These are phyloP conservation scores for Papiliotrema nemorosa DNA, from an alignment of 1,284 basidiomycete genomes.

Conservation along the genomic window DNA sequence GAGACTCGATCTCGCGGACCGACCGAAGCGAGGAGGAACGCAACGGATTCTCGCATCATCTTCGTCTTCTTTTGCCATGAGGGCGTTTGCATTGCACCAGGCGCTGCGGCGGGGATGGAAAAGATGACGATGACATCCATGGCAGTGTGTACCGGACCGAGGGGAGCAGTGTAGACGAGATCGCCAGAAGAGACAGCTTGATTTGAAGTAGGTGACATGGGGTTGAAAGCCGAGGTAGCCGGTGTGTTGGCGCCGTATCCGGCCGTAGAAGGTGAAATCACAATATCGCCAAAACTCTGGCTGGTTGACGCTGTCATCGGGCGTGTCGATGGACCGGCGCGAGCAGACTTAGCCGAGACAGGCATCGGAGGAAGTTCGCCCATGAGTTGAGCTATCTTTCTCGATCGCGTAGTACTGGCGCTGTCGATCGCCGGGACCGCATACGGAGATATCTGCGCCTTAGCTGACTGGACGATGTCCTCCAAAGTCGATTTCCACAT, in stretches of 20 bases:
- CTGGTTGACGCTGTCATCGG: neutral
- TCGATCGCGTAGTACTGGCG: conserved; percentile 9
- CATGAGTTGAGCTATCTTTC: conserved; percentile 27
- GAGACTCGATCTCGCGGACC: conserved; percentile 73
- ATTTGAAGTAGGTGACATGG: neutral
- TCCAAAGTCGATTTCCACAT: conserved; percentile 80
- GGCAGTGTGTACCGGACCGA: conserved; percentile 75
- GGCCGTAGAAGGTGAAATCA: neutral
- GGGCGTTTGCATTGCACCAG: conserved; percentile 20
- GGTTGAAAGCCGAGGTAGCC: neutral
- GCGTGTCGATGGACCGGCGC: neutral
- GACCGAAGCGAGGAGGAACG: conserved; percentile 74
- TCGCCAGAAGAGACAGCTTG: conserved; percentile 14
- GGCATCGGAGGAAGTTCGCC: conserved; percentile 12
- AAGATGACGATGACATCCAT: conserved; percentile 89
- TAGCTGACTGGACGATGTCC: conserved; percentile 56
- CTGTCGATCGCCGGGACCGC: neutral
- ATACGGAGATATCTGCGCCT: conserved; percentile 1
- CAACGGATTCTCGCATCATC: conserved; percentile 76
- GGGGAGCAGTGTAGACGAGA: conserved; percentile 30
- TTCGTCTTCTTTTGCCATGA: conserved; percentile 67
- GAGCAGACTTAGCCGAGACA: neutral
- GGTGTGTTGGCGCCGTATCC: neutral
- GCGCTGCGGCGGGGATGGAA: conserved; percentile 75
- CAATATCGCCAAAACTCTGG: neutral